Conservation (phyloP, 495 filamentous ascomycete species). For the Aspergillus haitiensis region DNA sequence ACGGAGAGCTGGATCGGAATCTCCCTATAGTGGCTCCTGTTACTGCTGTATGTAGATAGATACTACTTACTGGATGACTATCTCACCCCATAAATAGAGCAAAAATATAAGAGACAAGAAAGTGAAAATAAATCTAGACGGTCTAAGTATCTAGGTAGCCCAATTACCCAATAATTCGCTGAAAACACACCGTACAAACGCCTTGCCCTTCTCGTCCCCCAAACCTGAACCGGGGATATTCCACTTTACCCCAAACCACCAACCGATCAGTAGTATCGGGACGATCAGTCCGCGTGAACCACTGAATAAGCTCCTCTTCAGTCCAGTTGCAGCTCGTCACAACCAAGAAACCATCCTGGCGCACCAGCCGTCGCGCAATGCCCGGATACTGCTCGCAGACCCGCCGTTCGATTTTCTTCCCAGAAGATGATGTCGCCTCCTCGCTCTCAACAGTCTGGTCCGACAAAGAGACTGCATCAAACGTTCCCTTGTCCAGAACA, state of each 20-base stretch:
- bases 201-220: conserved; percentile 82
- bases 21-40: neutral
- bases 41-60: neutral
- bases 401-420: conserved; percentile 40
- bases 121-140: no score
- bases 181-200: conserved; percentile 79
- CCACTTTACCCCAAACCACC: conserved; percentile 61
- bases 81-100: neutral
- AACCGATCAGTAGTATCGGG: conserved; percentile 36
- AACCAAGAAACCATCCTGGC: conserved; percentile 68
- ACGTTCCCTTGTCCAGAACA: conserved; percentile 94
- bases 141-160: neutral
- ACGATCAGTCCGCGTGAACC: conserved; percentile 58
- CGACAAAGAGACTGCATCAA: conserved; percentile 83
- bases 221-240: conserved; percentile 84
- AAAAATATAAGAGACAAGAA: neutral
- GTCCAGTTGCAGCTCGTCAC: conserved; percentile 99
- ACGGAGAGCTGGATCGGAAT: neutral
- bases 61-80: neutral
- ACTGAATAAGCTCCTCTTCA: conserved; percentile 74
- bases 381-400: conserved; percentile 72
- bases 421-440: neutral
- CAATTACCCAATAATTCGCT: conserved; percentile 21
- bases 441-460: conserved; percentile 55
- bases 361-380: conserved; percentile 63